phyloP scores from a whole-genome alignment of 2,329 filamentous ascomycete genomes.

The Parascedosporium putredinis region DNA sequence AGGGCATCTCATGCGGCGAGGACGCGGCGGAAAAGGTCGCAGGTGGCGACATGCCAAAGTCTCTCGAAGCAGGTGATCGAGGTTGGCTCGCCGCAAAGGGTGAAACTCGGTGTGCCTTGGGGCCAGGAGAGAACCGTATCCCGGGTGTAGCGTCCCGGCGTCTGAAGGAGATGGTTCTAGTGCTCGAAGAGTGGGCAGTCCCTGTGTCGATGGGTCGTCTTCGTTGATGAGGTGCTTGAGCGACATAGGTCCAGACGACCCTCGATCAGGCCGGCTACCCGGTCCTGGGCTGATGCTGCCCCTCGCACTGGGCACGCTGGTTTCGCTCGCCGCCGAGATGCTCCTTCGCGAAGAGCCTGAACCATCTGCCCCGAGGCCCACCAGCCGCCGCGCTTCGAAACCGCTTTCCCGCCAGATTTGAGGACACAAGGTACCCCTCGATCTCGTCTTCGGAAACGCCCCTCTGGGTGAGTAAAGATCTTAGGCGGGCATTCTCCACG shows the following conservation, averaged over 20 bases:
- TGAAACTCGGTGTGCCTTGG: slow-evolving; percentile 9
- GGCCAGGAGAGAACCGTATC: background rate
- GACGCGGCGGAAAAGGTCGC: slow-evolving; percentile 7
- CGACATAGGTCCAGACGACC: slow-evolving; percentile 2
- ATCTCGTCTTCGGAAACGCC: slow-evolving; percentile 29
- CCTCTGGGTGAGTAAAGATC: slow-evolving; percentile 28
- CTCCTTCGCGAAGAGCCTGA: slow-evolving; percentile 8
- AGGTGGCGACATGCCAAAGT: background rate
- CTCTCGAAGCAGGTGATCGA: background rate
- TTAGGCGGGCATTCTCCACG: slow-evolving; percentile 35
- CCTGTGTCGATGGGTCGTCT: slow-evolving; percentile 1
- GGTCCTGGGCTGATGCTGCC: background rate
- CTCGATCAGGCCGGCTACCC: background rate
- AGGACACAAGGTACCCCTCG: slow-evolving; percentile 28
- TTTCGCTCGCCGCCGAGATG: slow-evolving; percentile 9
- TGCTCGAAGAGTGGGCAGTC: background rate
- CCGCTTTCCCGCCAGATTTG: slow-evolving; percentile 14
- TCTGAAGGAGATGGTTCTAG: background rate
- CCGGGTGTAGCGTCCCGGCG: background rate
- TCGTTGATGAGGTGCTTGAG: slow-evolving; percentile 7
- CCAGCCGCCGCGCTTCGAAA: slow-evolving; percentile 1
- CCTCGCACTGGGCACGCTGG: background rate
- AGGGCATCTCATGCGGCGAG: slow-evolving; percentile 24
- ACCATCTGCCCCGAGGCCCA: slow-evolving; percentile 8
- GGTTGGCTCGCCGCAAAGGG: slow-evolving; percentile 6